Conservation (phyloP, 2,329 filamentous ascomycete species). For the Aspergillus brasiliensis region DNA sequence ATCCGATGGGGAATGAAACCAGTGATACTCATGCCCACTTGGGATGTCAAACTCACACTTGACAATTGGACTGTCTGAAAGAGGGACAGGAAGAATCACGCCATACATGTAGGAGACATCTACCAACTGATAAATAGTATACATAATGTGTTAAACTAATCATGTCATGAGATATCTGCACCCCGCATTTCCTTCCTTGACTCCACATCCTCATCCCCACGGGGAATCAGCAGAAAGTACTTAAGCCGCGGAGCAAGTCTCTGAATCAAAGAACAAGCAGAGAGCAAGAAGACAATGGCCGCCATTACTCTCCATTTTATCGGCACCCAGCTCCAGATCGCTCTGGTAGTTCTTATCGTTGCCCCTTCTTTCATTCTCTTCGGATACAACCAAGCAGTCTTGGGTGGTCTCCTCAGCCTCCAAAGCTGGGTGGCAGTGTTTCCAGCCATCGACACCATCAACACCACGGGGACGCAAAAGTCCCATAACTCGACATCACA, state of each 20-base stretch:
- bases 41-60: no score
- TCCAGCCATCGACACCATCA: constrained; percentile 52
- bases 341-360: constrained; percentile 10
- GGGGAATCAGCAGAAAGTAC: not conserved
- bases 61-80: no score
- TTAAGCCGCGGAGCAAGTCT: not conserved
- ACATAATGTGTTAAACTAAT: no score
- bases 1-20: no score
- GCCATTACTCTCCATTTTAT: not conserved
- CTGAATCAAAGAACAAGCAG: not conserved
- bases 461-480: constrained; percentile 45
- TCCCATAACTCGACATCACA: constrained; percentile 48
- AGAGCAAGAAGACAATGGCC: not conserved
- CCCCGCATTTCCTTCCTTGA: no score
- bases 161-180: no score
- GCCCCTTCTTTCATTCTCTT: constrained; percentile 50
- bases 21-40: no score
- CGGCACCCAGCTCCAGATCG: not conserved
- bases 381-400: constrained; percentile 56
- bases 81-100: no score
- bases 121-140: no score
- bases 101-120: no score
- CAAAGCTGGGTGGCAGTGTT: constrained; percentile 45
- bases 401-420: constrained; percentile 23
- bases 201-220: no score